These are phyloP conservation scores for Buddleja alternifolia DNA, from an alignment of 257 asterid genomes.

Conservation along the genomic window DNA sequence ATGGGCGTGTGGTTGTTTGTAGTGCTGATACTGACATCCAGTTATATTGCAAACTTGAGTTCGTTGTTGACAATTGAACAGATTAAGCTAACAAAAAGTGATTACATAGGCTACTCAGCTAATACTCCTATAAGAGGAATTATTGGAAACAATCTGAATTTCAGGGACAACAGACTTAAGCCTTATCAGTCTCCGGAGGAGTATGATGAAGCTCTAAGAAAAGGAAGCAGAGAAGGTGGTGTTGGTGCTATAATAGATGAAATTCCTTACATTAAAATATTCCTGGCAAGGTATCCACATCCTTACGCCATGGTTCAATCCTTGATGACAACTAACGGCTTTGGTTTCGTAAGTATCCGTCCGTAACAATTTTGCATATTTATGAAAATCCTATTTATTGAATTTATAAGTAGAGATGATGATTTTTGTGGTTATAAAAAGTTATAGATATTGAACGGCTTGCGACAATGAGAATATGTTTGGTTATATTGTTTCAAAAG, in stretches of 20 bases:
- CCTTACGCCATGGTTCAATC: conserved; percentile 36
- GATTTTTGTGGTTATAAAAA: no score
- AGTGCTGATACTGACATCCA: conserved; percentile 51
- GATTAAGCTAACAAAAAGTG: conserved; percentile 30
- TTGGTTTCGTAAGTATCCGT: no score
- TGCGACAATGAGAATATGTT: no score
- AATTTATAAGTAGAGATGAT: no score
- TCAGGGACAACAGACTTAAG: no score
- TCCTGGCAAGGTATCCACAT: conserved; percentile 34
- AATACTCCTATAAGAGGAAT: conserved; percentile 14
- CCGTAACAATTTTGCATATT: no score
- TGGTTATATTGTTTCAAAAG: no score
- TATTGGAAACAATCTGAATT: conserved; percentile 24
- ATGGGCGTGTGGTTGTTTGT: conserved; percentile 52
- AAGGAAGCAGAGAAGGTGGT: conserved; percentile 45
- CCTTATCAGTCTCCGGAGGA: neutral
- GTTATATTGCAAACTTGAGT: conserved; percentile 53
- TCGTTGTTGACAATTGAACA: conserved; percentile 47
- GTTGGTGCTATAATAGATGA: no score
- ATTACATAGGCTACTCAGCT: conserved; percentile 33
- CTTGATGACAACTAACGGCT: conserved; percentile 34
- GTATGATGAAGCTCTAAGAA: conserved; percentile 34
- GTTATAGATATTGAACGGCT: no score
- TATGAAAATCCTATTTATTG: no score
- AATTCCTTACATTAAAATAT: conserved; percentile 42